Evolutionary conservation across 495 filamentous ascomycete species (phyloP), one percentile per base, ranked within the genome.

Genomic region (Aspergillus diversus): DNA sequence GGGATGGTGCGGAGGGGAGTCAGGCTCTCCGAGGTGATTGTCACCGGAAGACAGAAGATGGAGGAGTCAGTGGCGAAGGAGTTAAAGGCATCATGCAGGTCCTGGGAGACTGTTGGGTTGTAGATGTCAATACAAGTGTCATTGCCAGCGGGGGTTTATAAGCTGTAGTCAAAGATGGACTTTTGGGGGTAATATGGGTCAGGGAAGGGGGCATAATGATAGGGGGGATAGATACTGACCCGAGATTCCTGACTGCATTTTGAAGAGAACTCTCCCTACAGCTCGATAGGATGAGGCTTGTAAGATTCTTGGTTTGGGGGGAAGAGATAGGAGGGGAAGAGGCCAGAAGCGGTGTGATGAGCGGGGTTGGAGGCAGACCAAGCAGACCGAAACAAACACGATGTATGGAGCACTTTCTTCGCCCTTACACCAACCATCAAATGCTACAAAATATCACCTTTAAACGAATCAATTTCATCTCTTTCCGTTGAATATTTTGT

Each of bases 221-320:
- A 60, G 16, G n/a, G 9, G 34, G 50, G 9, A 55, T 33, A 21
- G 61, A 63, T 59, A 53, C 71, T 62, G 80, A 92, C 90, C 90
- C 76, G 89, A 86, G 68, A 96, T 96, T 76, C 92, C 92, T 15
- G 92, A 96, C 83, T 96, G 92, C 92, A 96, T 96, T 63, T 72
- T 77, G 73, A 37, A 64, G 61, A 53, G 48, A 48, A 39, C 15
- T 65, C 47, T 43, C 53, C 16, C 48, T 56, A 51, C 43, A 58
- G 46, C 3, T 33, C 46, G 16, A 42, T 62, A 46, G 39, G 48
- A 52, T 59, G 27, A 17, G n/a, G 52, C 32, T 32, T 59, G 55
- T 53, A 39, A 37, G 33, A 47, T 54, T 27, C 49, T 49, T 48
- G 48, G n/a, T 31, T 50, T 13, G 55, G 43, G 35, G 61, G 17